Conservation (phyloP, 1,284 basidiomycete genomes). For the Vanrija humicola region DNA sequence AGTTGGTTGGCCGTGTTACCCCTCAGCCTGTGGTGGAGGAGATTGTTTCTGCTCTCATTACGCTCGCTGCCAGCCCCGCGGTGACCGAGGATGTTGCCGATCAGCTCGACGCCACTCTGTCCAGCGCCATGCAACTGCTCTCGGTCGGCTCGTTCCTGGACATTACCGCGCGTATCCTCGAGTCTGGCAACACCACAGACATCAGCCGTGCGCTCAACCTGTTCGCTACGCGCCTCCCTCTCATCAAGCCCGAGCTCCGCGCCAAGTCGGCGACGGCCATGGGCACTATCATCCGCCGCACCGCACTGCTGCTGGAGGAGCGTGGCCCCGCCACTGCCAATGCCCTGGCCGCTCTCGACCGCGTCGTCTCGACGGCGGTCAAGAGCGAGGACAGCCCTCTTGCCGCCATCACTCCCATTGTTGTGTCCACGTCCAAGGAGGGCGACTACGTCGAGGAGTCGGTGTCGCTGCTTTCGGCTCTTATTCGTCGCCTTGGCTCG, state of each 20-base stretch:
- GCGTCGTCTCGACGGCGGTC: constrained; percentile 58
- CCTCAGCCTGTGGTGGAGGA: constrained; percentile 29
- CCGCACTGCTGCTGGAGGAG: constrained; percentile 53
- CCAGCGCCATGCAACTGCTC: constrained; percentile 45
- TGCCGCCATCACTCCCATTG: constrained; percentile 57
- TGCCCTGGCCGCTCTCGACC: constrained; percentile 57
- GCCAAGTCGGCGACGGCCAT: constrained; percentile 56
- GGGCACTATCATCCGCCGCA: constrained; percentile 49
- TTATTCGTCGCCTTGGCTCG: constrained; percentile 64
- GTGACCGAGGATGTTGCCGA: constrained; percentile 19
- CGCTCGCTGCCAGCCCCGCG: constrained; percentile 21
- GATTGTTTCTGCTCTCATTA: constrained; percentile 38
- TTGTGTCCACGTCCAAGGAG: constrained; percentile 54
- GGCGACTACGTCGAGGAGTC: constrained; percentile 32
- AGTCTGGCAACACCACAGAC: constrained; percentile 24
- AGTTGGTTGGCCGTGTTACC: constrained; percentile 33
- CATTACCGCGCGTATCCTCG: constrained; percentile 39
- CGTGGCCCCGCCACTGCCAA: constrained; percentile 46
- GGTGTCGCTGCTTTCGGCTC: constrained; percentile 53
- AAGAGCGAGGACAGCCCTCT: constrained; percentile 65
- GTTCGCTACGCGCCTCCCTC: constrained; percentile 61
- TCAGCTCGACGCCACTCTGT: constrained; percentile 31
- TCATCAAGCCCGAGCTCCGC: constrained; percentile 61
- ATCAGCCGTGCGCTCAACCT: constrained; percentile 50
- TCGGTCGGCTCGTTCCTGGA: constrained; percentile 60